A percentile compares a stretch with the other conserved stretches of the same genome.
phyloP scores from a whole-genome alignment of 2,329 filamentous ascomycete genomes.

The Gyromitra esculenta region DNA sequence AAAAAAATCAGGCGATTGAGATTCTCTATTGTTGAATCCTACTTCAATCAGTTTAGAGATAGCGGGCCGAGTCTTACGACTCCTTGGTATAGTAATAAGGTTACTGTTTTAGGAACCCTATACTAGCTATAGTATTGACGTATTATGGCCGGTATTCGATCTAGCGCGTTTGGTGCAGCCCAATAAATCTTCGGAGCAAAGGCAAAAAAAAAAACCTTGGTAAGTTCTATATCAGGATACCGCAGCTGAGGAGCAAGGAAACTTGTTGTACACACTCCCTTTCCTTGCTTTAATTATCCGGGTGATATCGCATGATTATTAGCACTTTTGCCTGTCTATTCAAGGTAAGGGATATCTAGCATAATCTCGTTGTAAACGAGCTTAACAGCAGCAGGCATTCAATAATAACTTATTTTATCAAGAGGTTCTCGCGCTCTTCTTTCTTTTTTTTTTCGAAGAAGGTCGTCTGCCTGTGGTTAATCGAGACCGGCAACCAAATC shows the following conservation, averaged over 20 bases:
- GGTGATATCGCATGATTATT: conserved; percentile 39
- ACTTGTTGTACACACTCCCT: not conserved
- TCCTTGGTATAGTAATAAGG: not conserved
- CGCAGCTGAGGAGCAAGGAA: conserved; percentile 1
- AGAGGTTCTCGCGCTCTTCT: not conserved
- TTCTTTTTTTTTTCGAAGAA: not conserved
- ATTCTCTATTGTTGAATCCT: not conserved
- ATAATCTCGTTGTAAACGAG: not conserved
- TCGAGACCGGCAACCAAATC: not conserved
- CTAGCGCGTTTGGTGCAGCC: not conserved
- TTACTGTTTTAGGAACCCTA: conserved; percentile 6
- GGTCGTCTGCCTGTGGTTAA: not conserved
- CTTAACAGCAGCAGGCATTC: not conserved
- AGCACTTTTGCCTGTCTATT: not conserved
- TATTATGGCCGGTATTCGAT: not conserved
- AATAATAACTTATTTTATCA: not conserved
- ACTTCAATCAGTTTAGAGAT: not conserved
- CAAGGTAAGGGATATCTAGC: not conserved
- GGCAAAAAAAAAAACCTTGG: not conserved
- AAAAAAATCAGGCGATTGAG: not conserved
- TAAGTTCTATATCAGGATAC: not conserved
- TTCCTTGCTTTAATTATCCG: conserved; percentile 5
- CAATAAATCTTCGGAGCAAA: not conserved
- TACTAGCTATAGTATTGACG: not conserved
- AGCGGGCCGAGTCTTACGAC: not conserved